A percentile compares a stretch with the other conserved stretches of the same genome.
phyloP scores from a whole-genome alignment of 208 protist genomes.

The Entamoeba histolytica region DNA sequence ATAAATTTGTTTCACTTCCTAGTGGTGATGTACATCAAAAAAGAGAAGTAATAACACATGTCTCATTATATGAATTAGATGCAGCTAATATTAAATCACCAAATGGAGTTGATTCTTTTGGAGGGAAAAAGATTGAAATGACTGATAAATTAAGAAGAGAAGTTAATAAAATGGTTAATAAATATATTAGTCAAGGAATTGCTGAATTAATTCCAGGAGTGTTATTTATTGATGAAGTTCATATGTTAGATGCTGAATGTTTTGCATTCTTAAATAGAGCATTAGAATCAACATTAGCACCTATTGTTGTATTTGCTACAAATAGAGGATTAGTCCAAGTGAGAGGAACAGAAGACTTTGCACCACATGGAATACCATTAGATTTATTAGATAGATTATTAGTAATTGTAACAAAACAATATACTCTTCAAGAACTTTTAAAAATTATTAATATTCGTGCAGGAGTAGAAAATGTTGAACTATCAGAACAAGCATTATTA shows the following conservation, averaged over 20 bases:
- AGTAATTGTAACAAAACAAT: conserved; percentile 87
- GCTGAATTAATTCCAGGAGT: conserved; percentile 98
- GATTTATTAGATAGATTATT: conserved; percentile 96
- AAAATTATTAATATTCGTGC: conserved; percentile 40
- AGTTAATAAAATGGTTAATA: conserved; percentile 97
- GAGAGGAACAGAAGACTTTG: conserved; percentile 76
- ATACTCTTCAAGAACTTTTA: conserved; percentile 73
- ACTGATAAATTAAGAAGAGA: conserved; percentile 95
- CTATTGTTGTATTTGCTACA: conserved; percentile 98
- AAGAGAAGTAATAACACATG: conserved; percentile 91
- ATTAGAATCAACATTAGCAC: conserved; percentile 88
- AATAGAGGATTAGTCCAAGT: conserved; percentile 79
- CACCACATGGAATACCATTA: conserved; percentile 93
- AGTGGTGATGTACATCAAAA: conserved; percentile 99
- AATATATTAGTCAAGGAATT: conserved; percentile 97
- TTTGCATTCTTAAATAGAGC: conserved; percentile 99
- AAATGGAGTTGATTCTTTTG: conserved; percentile 30
- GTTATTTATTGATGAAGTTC: conserved; percentile 99
- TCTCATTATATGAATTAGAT: conserved; percentile 98
- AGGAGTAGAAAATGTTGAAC: neutral
- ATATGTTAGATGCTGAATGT: conserved; percentile 99
- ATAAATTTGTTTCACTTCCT: conserved; percentile 96
- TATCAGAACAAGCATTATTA: conserved; percentile 8
- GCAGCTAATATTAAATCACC: conserved; percentile 70
- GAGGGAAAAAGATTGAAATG: conserved; percentile 91